Base-by-base conservation (phyloP, 2,329 filamentous ascomycete species). In the Aspergillus fructus region DNA sequence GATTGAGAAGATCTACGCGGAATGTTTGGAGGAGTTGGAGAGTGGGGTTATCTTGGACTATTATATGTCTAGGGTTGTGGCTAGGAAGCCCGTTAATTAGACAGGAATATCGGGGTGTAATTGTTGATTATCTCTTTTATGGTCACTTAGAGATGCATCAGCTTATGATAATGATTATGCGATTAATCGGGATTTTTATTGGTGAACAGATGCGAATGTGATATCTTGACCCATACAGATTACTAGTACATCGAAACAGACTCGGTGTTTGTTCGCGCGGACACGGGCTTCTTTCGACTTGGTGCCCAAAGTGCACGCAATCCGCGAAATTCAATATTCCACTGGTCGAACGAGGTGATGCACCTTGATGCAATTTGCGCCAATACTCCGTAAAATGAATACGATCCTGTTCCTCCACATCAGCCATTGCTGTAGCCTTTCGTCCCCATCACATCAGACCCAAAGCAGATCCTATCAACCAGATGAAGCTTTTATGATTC, bases 21-120 rank as follows among this genome's bases (percentile, higher is more conserved):
- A 19, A 4, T 55, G 53, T 19, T 37, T 48, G 34, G 37, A 43
- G 37, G 53, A 55, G 24, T 55, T 37, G 53, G 45, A 55, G 24
- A 17, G 27, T 2, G 53, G 53, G n/a, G 33, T 55, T 24, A 13
- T 49, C 6, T 7, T 43, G 24, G 45, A 55, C 15, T 55, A 55
- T 40, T 42, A 24, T 34, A 42, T 55, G 34, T 33, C 53, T 11
- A 41, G 46, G 45, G 27, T 55, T 34, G 17, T 49, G 15, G 34
- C 24, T 23, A 34, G 53, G 53, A 55, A 41, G 27, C 21, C 15
- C 3, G 39, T 43, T 41, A 11, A 21, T 15, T 40, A 50, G 34
- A 37, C 15, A 12, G 13, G 13, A 15, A 15, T 2, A 37, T n/a
- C 12, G 34, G 34, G 27, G 3, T 1, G 27, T 4, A 30, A 30